Conservation (phyloP, 768 basidiomycete genomes). For the Brasilioporus rufonigricans region DNA sequence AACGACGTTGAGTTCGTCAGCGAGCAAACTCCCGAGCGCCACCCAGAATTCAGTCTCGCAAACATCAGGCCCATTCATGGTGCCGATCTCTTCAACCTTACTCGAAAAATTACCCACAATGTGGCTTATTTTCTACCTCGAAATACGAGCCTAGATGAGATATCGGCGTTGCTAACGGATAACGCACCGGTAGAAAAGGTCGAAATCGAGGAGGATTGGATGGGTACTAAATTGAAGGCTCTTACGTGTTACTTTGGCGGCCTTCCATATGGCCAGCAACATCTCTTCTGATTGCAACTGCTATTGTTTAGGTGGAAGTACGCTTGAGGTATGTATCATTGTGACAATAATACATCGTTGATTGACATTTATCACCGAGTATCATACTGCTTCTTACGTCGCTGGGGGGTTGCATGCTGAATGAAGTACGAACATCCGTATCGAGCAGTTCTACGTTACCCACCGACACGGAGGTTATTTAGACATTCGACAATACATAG, state of each 20-base stretch:
- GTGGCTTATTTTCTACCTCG: conserved; percentile 89
- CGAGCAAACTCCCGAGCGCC: conserved; percentile 19
- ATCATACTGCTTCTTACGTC: not conserved
- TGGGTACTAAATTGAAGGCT: conserved; percentile 89
- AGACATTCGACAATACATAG: not conserved
- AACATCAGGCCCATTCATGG: conserved; percentile 81
- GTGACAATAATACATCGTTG: not conserved
- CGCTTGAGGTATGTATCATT: not conserved
- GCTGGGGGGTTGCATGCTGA: too few relatives aligned
- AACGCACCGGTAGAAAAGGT: conserved; percentile 48
- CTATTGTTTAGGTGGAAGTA: not conserved
- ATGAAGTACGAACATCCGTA: not conserved
- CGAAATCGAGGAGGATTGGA: conserved; percentile 97
- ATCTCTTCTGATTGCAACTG: conserved; percentile 44
- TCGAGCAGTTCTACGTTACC: not conserved
- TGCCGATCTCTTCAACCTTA: conserved; percentile 72
- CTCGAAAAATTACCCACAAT: conserved; percentile 70
- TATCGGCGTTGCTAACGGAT: conserved; percentile 48
- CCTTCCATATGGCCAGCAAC: conserved; percentile 64
- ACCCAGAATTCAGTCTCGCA: conserved; percentile 65
- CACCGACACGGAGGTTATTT: not conserved
- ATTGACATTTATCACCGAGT: not conserved
- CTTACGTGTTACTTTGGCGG: conserved; percentile 94
- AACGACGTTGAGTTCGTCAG: not conserved
- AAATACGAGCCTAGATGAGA: conserved; percentile 72